Conservation (phyloP, 768 basidiomycete species). For the Cystofilobasidium capitatum region DNA sequence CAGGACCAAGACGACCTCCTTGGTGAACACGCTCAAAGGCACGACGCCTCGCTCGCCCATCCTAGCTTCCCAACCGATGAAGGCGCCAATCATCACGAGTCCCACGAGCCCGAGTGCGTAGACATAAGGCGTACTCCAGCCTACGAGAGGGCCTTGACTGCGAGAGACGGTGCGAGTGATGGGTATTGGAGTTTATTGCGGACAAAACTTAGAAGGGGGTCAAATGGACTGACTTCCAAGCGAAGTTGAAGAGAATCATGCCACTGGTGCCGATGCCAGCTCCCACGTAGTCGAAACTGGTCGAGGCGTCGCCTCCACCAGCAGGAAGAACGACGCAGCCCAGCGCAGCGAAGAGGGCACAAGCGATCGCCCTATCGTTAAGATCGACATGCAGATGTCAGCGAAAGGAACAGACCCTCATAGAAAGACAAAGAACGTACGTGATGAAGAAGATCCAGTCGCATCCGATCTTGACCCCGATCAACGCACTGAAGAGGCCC, state of each 20-base stretch:
- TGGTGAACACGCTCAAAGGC: not conserved
- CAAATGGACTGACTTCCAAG: not conserved
- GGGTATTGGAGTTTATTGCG: not conserved
- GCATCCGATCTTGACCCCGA: not conserved
- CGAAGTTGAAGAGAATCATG: slow-evolving; percentile 3
- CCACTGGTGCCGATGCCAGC: not conserved
- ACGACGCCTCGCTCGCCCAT: not conserved
- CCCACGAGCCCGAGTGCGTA: not conserved
- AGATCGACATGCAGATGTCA: not conserved
- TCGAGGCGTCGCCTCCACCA: not conserved
- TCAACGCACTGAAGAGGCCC: not conserved
- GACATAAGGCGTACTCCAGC: not conserved
- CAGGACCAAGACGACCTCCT: not conserved
- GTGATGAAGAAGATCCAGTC: slow-evolving; percentile 9
- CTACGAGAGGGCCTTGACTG: slow-evolving; percentile 9
- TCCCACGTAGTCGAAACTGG: not conserved
- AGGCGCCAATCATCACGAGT: not conserved
- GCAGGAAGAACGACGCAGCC: not conserved
- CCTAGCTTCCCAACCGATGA: not conserved
- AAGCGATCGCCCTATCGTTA: not conserved
- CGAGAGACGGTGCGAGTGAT: not conserved
- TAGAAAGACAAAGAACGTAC: not conserved
- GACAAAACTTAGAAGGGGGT: not conserved
- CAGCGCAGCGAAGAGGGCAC: not conserved
- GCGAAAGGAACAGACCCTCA: not conserved